A percentile compares a stretch with the other conserved stretches of the same genome.
Evolutionary conservation across 805 yeast species (phyloP).

Genomic region (Pichia sporocuriosa): DNA sequence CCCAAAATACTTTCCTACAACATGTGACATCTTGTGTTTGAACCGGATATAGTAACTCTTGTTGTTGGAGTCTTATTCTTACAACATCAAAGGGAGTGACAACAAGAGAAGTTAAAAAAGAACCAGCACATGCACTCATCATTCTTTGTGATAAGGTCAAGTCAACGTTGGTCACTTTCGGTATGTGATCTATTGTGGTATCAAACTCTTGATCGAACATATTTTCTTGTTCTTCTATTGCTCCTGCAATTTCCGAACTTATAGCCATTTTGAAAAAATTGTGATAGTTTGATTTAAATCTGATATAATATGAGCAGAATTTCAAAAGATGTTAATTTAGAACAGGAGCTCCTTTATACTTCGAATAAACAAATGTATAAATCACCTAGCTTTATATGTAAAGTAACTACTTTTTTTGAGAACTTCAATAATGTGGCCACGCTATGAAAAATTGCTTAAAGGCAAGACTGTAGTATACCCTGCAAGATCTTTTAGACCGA

Average conservation of each 20-base stretch:
- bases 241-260: constrained; percentile 36
- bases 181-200: background rate
- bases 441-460: too few relatives aligned
- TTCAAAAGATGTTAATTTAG: too few relatives aligned
- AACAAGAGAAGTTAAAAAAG: constrained; percentile 62
- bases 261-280: constrained; percentile 27
- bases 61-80: constrained; percentile 71
- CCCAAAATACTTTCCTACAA: constrained; percentile 35
- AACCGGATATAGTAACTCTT: constrained; percentile 47
- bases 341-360: too few relatives aligned
- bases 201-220: constrained; percentile 7
- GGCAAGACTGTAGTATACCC: too few relatives aligned
- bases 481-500: too few relatives aligned
- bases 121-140: constrained; percentile 75
- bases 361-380: too few relatives aligned
- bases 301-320: too few relatives aligned
- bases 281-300: too few relatives aligned
- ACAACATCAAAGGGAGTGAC: constrained; percentile 82
- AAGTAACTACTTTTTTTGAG: too few relatives aligned
- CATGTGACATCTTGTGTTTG: constrained; percentile 23
- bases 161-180: constrained; percentile 17
- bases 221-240: constrained; percentile 30
- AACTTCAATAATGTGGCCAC: too few relatives aligned
- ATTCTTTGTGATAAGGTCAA: constrained; percentile 54
- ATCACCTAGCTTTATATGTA: too few relatives aligned